Conservation (phyloP, 225 moss, liverwort and hornwort genomes). For the Polytrichum commune region DNA sequence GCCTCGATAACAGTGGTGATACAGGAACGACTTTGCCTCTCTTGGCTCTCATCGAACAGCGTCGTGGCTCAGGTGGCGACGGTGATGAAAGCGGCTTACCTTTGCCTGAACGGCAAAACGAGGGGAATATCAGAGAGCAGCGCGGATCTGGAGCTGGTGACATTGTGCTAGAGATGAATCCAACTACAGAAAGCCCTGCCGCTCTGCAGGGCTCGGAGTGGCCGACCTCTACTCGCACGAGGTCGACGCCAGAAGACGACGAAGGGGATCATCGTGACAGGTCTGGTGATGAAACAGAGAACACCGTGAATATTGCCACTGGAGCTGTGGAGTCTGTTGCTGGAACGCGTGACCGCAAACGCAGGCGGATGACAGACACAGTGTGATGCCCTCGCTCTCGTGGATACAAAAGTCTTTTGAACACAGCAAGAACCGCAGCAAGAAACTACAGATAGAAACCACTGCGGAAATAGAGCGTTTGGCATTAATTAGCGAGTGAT, state of each 20-base stretch:
- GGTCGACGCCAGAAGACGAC: not conserved
- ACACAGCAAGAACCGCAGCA: too few relatives aligned
- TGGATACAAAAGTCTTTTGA: too few relatives aligned
- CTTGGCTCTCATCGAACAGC: not conserved
- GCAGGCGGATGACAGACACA: conserved; percentile 2
- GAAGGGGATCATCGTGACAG: not conserved
- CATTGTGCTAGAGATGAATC: not conserved
- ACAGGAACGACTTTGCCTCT: not conserved
- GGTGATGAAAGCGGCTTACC: not conserved
- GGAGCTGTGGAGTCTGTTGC: not conserved
- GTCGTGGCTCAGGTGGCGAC: not conserved
- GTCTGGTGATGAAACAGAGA: not conserved
- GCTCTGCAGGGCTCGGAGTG: not conserved
- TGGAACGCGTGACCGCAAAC: conserved; percentile 5
- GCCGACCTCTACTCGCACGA: not conserved
- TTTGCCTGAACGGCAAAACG: not conserved
- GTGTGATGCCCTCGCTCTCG: not conserved
- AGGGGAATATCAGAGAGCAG: not conserved
- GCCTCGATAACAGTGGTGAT: conserved; percentile 1
- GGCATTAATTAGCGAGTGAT: too few relatives aligned
- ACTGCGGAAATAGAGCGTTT: too few relatives aligned
- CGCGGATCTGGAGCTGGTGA: not conserved
- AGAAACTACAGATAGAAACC: too few relatives aligned
- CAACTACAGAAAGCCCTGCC: not conserved
- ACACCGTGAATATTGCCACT: not conserved